These are phyloP conservation scores for Westerdykella aurantiaca DNA, from an alignment of 2,329 filamentous ascomycete genomes.

Conservation along the genomic window DNA sequence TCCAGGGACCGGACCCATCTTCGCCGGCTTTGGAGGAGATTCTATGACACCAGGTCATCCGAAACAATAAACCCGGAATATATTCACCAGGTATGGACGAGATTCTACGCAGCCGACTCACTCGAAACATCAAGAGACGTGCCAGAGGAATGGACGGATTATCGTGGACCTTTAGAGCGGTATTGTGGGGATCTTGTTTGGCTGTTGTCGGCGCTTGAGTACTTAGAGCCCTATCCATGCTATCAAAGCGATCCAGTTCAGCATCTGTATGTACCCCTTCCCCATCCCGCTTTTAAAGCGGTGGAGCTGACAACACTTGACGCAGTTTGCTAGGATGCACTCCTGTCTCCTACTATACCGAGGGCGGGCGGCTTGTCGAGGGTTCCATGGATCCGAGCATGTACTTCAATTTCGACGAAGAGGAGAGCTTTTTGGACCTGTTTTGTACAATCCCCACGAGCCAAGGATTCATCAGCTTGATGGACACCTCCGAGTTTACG, in stretches of 20 bases:
- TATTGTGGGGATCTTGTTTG: too few relatives aligned
- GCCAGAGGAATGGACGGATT: too few relatives aligned
- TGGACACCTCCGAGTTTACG: constrained; percentile 8
- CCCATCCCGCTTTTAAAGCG: too few relatives aligned
- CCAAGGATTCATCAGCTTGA: constrained; percentile 11
- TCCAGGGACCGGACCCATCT: too few relatives aligned
- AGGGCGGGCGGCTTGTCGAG: constrained; percentile 10
- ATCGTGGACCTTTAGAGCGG: too few relatives aligned
- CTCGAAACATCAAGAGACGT: constrained; percentile 1
- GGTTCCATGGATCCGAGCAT: not conserved
- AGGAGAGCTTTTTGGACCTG: not conserved
- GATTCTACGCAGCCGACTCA: too few relatives aligned
- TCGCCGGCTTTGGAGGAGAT: not conserved
- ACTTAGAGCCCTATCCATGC: too few relatives aligned
- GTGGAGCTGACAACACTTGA: too few relatives aligned
- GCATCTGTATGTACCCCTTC: not conserved
- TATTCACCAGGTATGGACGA: too few relatives aligned
- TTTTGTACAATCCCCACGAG: constrained; percentile 3
- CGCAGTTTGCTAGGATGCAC: constrained; percentile 7
- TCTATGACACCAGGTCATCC: not conserved
- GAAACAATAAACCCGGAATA: too few relatives aligned
- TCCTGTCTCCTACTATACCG: constrained; percentile 18
- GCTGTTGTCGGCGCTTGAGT: too few relatives aligned
- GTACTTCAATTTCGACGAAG: not conserved
- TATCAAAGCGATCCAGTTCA: too few relatives aligned